phyloP scores from a whole-genome alignment of 768 basidiomycete species.

The Podaxis rugospora region DNA sequence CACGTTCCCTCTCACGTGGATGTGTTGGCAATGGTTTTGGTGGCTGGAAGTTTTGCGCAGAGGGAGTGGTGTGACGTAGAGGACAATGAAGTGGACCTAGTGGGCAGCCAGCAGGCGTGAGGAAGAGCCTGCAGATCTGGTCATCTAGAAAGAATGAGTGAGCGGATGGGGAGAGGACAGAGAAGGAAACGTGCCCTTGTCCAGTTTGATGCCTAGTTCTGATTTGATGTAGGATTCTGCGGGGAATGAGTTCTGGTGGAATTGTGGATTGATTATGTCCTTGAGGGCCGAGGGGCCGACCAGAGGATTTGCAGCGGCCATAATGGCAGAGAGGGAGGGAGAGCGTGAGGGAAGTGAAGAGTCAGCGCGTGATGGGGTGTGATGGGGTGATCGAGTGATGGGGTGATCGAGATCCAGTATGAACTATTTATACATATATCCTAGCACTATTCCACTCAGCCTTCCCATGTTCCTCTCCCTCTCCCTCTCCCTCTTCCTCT shows the following conservation, averaged over 20 bases:
- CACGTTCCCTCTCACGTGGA: conserved; percentile 76
- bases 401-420: neutral
- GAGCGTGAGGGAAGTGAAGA: neutral
- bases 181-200: conserved; percentile 66
- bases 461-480: conserved; percentile 6
- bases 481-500: neutral
- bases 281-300: conserved; percentile 53
- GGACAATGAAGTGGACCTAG: conserved; percentile 91
- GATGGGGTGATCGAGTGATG: neutral
- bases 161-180: neutral
- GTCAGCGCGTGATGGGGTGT: neutral
- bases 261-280: conserved; percentile 83
- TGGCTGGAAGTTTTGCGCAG: conserved; percentile 85
- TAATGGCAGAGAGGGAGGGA: conserved; percentile 14
- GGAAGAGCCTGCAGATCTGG: conserved; percentile 85
- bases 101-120: conserved; percentile 83
- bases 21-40: conserved; percentile 79
- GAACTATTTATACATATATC: neutral
- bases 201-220: conserved; percentile 82
- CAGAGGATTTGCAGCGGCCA: conserved; percentile 44
- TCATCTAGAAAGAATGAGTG: conserved; percentile 52
- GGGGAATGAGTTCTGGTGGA: conserved; percentile 89
- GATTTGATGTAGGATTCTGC: conserved; percentile 79
- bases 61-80: conserved; percentile 86
- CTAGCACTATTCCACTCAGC: neutral